phyloP scores from a whole-genome alignment of 306 rosid genomes.

The Styphnolobium japonicum region DNA sequence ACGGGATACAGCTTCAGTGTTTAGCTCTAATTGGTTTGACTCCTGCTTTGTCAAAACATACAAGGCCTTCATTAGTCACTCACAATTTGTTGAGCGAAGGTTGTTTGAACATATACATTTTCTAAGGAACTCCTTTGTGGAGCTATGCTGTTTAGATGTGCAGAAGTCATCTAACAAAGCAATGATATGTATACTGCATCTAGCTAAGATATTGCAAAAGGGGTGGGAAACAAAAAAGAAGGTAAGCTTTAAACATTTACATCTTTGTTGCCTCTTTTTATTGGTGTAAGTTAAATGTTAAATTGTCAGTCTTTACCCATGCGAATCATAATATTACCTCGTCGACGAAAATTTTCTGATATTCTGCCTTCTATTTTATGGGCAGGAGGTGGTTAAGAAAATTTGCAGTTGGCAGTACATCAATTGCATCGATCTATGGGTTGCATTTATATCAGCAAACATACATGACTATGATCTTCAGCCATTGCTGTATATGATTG shows the following conservation, averaged over 20 bases:
- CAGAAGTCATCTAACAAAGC: conserved; percentile 72
- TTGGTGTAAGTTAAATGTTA: neutral
- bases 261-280: neutral
- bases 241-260: conserved; percentile 39
- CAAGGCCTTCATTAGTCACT: conserved; percentile 67
- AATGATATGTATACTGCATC: conserved; percentile 48
- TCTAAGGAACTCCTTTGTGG: conserved; percentile 75
- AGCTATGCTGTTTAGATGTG: conserved; percentile 75
- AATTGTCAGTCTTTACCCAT: neutral
- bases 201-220: conserved; percentile 68
- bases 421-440: conserved; percentile 89
- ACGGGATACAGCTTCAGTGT: conserved; percentile 57
- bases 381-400: conserved; percentile 79
- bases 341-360: conserved; percentile 21
- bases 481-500: conserved; percentile 51
- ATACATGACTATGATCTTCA: conserved; percentile 70
- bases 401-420: conserved; percentile 76
- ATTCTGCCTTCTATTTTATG: conserved; percentile 27
- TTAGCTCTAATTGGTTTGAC: conserved; percentile 62
- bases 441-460: conserved; percentile 54
- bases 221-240: conserved; percentile 65
- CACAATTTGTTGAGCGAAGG: conserved; percentile 58
- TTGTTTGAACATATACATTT: conserved; percentile 51
- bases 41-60: conserved; percentile 69
- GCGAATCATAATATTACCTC: conserved; percentile 2